These are phyloP conservation scores for Penicillium samsonianum DNA, from an alignment of 495 filamentous ascomycete species.

Conservation along the genomic window DNA sequence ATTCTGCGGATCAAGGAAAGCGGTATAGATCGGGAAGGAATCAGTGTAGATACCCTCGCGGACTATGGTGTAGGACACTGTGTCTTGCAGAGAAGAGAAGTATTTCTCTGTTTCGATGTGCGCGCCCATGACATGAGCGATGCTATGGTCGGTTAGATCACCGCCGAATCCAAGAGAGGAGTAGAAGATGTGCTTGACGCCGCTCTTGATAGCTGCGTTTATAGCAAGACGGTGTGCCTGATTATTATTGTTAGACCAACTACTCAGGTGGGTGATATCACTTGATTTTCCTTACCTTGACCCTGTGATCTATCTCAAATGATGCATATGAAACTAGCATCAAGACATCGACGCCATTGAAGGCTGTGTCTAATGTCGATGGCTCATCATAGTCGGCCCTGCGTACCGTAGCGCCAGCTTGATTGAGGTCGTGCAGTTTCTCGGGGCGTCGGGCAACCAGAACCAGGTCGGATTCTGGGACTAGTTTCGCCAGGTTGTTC, in stretches of 20 bases:
- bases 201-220: conserved; percentile 55
- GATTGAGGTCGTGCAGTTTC: conserved; percentile 27
- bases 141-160: conserved; percentile 40
- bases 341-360: conserved; percentile 39
- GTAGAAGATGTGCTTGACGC: conserved; percentile 67
- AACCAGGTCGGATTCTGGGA: conserved; percentile 41
- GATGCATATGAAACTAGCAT: conserved; percentile 48
- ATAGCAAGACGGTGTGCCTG: conserved; percentile 55
- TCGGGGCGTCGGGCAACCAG: conserved; percentile 51
- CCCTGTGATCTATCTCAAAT: conserved; percentile 39
- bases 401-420: conserved; percentile 35
- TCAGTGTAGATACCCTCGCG: conserved; percentile 68
- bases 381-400: conserved; percentile 42
- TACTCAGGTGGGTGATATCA: neutral
- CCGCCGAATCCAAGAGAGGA: conserved; percentile 62
- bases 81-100: conserved; percentile 39
- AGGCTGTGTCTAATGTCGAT: conserved; percentile 31
- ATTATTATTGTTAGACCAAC: neutral
- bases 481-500: conserved; percentile 43
- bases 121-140: conserved; percentile 66
- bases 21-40: conserved; percentile 68
- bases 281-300: conserved; percentile 23
- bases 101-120: conserved; percentile 65
- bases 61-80: conserved; percentile 51
- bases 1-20: conserved; percentile 52